Evolutionary conservation across 768 basidiomycete genomes (phyloP), one percentile per base, ranked within the genome.

Genomic region (Candolleomyces efflorescens): DNA sequence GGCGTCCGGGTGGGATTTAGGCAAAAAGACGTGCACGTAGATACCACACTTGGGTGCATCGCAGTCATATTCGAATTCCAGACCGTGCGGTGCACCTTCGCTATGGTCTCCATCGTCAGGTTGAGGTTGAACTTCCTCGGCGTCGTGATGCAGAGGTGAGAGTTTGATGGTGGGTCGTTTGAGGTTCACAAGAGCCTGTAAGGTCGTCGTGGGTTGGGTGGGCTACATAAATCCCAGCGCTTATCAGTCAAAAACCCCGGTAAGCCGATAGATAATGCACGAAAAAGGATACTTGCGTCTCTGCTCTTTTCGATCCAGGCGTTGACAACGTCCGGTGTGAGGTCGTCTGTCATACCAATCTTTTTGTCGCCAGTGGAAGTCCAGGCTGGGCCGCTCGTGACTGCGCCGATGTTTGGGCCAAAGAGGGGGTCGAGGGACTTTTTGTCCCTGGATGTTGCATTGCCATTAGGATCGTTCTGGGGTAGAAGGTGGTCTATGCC

Each of bases 61-160:
- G 61, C 90, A 92, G 68, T 98, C 94, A 70, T 90, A 98, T 68
- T 90, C 87, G 70, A 97, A 98, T 67, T 93, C 92, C 59, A 96
- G 78, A 17, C 86, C 84, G 64, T 94, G 91, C 52, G 85, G 84
- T 49, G 85, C 84, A 15, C 80, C n/a, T n/a, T n/a, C n/a, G n/a
- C n/a, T 79, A 18, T 76, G 76, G 58, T 82, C 77, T 18, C 69
- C 69, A 39, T 78, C 69, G 36, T 74, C 68, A 51, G 60, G 51
- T n/a, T 64, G 57, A 22, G 63, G 57, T 15, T 80, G n/a, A n/a
- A n/a, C n/a, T n/a, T n/a, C n/a, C n/a, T n/a, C n/a, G n/a, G n/a
- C 79, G 24, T 84, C 81, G 37, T 77, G 75, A 2, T 76, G 65
- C 64, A 90, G 75, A 0, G 87, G 92, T 7, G 85, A 86, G 3